Evolutionary conservation across 192 early-diverging fungal species (phyloP), one percentile per base, ranked within the genome.

Genomic region (Linnemannia zychae): DNA sequence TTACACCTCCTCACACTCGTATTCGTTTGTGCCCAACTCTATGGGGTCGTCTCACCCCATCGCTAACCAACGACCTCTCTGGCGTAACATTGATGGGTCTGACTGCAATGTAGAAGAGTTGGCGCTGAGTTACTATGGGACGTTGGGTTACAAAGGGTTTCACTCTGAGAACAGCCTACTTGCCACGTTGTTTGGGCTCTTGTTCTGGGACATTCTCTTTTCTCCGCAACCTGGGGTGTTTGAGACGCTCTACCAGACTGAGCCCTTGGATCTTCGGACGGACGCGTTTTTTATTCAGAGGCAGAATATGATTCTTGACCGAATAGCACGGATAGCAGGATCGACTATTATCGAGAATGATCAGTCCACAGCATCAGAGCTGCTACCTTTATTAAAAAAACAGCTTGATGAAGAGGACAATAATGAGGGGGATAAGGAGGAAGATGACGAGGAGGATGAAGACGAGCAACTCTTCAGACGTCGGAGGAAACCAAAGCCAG

Each of bases 201-300:
- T 95, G 28, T 94, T 95, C 74, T 95, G 93, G 93, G 93, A 95
- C 60, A 89, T 94, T 46, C 82, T 95, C 12, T 94, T 95, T 76
- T 72, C 89, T 9, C 87, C 92, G 0, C 74, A 91, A 17, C 92
- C 91, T 0, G 94, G 93, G 37, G 91, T 92, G 1, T 91, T 95
- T 79, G 94, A 95, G 74, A 95, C 93, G 11, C 88, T 90, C 31
- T 95, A 91, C 80, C 94, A 94, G 83, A 90, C 88, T 11, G 90
- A 81, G 48, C 94, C 94, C 16, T 81, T 95, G 71, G 94, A 95
- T 87, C 81, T 95, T 71, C n/a, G 76, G 9, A 90, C 92, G 15
- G 92, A 93, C 52, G 90, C 93, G 0, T 95, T 95, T 75, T 94
- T 79, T 38, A 28, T 79, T 46, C 71, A 75, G 18, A 24, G 83